Evolutionary conservation across 179 eudicot species (phyloP).

Genomic region (Spinacia oleracea): DNA sequence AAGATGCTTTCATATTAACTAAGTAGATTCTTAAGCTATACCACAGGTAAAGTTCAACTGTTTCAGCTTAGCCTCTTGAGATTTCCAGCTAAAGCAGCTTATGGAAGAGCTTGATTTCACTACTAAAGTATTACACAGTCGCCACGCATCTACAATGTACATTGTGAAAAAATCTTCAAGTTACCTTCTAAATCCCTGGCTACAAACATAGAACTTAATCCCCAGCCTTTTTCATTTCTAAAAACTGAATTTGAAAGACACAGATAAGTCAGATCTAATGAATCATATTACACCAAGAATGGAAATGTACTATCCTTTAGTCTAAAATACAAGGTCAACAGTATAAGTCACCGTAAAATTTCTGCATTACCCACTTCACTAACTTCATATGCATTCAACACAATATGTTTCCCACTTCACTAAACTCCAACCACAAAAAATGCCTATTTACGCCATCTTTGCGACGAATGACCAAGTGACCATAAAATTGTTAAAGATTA

Average conservation of each 20-base stretch:
- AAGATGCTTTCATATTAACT: not conserved
- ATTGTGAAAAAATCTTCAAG: not conserved
- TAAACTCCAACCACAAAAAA: too few relatives aligned
- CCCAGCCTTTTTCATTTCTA: not conserved
- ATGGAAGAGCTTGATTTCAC: slow-evolving; percentile 5
- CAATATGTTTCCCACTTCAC: not conserved
- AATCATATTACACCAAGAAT: not conserved
- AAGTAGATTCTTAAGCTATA: not conserved
- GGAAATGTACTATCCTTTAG: not conserved
- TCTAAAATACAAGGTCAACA: not conserved
- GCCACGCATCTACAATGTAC: not conserved
- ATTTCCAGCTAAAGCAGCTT: slow-evolving; percentile 1
- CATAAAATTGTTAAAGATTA: slow-evolving; percentile 17
- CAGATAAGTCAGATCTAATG: not conserved
- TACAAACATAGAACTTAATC: not conserved
- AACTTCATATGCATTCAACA: not conserved
- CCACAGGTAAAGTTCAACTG: slow-evolving; percentile 2
- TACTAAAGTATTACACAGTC: not conserved
- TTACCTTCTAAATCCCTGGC: not conserved
- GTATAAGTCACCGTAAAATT: too few relatives aligned
- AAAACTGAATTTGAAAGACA: not conserved
- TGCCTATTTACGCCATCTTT: too few relatives aligned
- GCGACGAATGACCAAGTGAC: slow-evolving; percentile 13
- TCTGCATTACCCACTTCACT: too few relatives aligned
- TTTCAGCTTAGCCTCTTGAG: slow-evolving; percentile 6